Percentiles rank a stretch among this genome's conserved stretches.
Evolutionary conservation across 2,329 filamentous ascomycete genomes (phyloP).

Genomic region (Fusarium equiseti): DNA sequence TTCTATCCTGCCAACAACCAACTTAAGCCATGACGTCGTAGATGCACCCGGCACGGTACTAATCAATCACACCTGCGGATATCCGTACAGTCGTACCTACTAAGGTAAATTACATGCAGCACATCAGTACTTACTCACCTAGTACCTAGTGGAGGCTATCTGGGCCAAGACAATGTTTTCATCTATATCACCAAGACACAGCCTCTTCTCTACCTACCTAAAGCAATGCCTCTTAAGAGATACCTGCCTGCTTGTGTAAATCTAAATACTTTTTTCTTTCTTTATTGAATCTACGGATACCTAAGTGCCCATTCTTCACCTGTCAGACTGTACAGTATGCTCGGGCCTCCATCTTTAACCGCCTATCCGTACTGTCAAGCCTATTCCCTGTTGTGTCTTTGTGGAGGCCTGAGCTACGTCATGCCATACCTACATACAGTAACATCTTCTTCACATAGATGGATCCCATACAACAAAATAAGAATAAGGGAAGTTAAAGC

Average conservation of each 20-base stretch:
- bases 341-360: neutral
- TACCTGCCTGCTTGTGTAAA: neutral
- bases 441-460: no score
- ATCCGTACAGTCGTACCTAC: no score
- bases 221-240: neutral
- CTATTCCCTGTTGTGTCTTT: neutral
- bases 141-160: neutral
- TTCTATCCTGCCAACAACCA: neutral
- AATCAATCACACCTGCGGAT: neutral
- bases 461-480: neutral
- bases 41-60: neutral
- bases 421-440: conserved; percentile 7
- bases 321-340: neutral
- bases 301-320: neutral
- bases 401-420: conserved; percentile 27
- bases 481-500: conserved; percentile 10
- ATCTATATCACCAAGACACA: neutral
- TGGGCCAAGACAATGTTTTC: neutral
- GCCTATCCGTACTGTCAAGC: neutral
- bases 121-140: no score
- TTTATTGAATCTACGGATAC: neutral
- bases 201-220: neutral
- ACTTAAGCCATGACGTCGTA: conserved; percentile 31
- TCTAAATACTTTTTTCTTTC: neutral
- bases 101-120: no score